Percentiles rank a stretch among this genome's conserved stretches.
Evolutionary conservation across 441 rosid genomes (phyloP).

Genomic region (Bocquillonia castaneifolia): DNA sequence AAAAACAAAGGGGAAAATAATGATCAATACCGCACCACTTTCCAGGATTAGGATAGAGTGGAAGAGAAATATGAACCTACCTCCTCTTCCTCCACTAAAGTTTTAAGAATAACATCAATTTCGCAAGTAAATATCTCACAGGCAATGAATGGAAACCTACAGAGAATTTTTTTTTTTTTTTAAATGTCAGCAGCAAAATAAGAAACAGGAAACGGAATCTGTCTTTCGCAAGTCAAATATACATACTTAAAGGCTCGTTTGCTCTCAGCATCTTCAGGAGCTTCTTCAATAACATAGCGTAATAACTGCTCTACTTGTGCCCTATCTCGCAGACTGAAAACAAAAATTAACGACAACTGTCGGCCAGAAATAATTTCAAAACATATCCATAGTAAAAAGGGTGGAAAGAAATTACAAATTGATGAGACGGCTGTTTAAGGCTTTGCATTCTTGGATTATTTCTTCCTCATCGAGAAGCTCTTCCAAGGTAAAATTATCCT

Average conservation of each 20-base stretch:
- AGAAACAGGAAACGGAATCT: not conserved
- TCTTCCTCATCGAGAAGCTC: conserved; percentile 98
- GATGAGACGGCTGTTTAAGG: conserved; percentile 79
- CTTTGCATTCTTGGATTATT: conserved; percentile 98
- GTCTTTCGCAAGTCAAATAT: conserved; percentile 14
- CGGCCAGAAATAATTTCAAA: conserved; percentile 15
- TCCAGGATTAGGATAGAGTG: not conserved
- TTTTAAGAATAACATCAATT: conserved; percentile 84
- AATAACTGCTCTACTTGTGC: conserved; percentile 74
- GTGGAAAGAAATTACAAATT: conserved; percentile 52
- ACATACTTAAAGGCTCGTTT: conserved; percentile 81
- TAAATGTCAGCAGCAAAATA: conserved; percentile 20
- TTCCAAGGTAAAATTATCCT: conserved; percentile 82
- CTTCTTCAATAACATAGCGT: conserved; percentile 67
- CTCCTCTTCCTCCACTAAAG: conserved; percentile 93
- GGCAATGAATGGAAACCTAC: conserved; percentile 90
- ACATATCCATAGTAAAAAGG: not conserved
- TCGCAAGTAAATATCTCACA: conserved; percentile 98
- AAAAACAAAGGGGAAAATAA: not conserved
- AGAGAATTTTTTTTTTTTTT: no score
- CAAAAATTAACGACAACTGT: conserved; percentile 6
- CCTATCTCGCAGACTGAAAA: conserved; percentile 67
- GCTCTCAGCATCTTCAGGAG: conserved; percentile 78
- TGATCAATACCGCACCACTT: not conserved
- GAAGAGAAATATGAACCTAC: conserved; percentile 29